Evolutionary conservation across 169 alveolate species (phyloP), one percentile per base, ranked within the genome.

Genomic region (Cryptosporidium viatorum): DNA sequence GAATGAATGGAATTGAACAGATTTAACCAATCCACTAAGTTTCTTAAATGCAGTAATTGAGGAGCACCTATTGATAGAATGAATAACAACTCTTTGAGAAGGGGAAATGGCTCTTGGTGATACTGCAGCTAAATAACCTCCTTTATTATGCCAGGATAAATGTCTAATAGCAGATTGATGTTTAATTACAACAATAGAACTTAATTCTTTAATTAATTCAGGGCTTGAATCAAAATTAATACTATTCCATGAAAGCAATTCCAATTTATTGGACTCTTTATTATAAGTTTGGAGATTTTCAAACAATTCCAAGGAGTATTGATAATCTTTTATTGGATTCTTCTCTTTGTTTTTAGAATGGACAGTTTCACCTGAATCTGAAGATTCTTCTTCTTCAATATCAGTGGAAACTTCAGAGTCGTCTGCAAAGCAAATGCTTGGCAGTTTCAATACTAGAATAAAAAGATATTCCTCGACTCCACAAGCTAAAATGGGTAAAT

Each of bases 31-130:
- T 23, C 97, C 97, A 91, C 95, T 95, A 70, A 94, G 93, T 74
- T 94, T 94, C 33, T 95, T 89, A 58, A 95, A 94, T 7, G 97
- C 97, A 51, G 91, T 86, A 45, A 94, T 94, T n/a, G 97, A 92
- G 18, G 93, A 73, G 62, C 94, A 94, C 84, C 95, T 94, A 29
- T 95, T 80, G 18, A 96, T 92, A 21, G 95, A 93, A 86, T 96
- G 97, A 59, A 95, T 95, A 18, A 94, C 80, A 35, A 96, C 94
- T 71, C 94, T 91, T 26, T 92, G 87, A 39, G 93, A 92, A 31
- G 95, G 93, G 31, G 94, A 91, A 31, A 93, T 89, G 3, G 95
- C 62, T 71, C 93, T 94, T 71, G 93, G 92, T 12, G 96, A 93
- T 21, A 94, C 89, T 31, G 29, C 73, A 41, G 97, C 95, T 84